Conservation (phyloP, 129 eudicot species). For the Escallonia rubra region DNA sequence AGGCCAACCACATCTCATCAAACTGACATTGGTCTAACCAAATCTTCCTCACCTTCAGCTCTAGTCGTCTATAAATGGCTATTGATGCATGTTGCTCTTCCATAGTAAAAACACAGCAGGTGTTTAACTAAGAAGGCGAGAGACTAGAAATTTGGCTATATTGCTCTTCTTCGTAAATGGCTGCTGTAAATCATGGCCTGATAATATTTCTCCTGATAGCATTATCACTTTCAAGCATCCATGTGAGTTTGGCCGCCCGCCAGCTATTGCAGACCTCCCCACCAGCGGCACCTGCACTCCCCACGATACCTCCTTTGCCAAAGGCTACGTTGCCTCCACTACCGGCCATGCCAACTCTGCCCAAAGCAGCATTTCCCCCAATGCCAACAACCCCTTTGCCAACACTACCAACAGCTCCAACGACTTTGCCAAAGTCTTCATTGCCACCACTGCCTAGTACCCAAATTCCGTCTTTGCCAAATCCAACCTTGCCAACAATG, state of each 20-base stretch:
- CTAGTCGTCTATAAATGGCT: not conserved
- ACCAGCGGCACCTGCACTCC: conserved; percentile 3
- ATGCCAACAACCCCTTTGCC: conserved; percentile 4
- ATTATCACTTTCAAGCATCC: not conserved
- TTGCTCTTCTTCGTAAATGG: not conserved
- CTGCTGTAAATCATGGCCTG: not conserved
- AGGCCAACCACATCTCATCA: conserved; percentile 22
- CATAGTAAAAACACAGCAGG: not conserved
- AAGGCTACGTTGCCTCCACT: conserved; percentile 1
- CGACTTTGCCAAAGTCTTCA: conserved; percentile 5
- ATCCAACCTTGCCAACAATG: conserved; percentile 20
- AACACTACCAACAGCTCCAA: conserved; percentile 11
- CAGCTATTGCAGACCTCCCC: conserved; percentile 11
- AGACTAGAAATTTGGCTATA: not conserved
- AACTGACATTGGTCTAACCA: not conserved
- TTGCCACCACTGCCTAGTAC: conserved; percentile 20
- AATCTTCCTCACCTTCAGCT: too few species aligned
- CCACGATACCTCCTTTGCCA: conserved; percentile 9
- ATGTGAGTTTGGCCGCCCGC: conserved; percentile 11
- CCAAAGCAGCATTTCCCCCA: conserved; percentile 8
- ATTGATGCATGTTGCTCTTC: not conserved
- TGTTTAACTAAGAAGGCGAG: too few species aligned
- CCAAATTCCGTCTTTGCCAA: conserved; percentile 12
- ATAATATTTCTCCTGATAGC: conserved; percentile 1
- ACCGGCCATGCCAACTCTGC: conserved; percentile 6